Conservation (phyloP, 2,329 filamentous ascomycete species). For the Monilinia polystroma region DNA sequence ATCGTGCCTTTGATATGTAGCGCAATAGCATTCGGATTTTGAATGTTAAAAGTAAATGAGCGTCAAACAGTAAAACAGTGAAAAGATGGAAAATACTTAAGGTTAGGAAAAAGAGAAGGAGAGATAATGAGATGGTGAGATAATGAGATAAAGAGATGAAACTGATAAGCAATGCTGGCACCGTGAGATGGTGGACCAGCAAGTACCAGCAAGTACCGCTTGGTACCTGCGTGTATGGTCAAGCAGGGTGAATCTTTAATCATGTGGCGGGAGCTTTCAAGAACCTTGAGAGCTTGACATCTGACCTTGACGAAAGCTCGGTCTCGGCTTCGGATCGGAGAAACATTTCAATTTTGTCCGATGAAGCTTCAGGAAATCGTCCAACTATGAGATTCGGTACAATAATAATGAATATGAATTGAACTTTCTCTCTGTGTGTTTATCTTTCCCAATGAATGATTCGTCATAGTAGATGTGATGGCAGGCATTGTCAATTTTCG, state of each 20-base stretch:
- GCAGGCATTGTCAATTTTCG: conserved; percentile 3
- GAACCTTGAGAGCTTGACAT: neutral
- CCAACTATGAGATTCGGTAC: too few relatives aligned
- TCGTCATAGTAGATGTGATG: conserved; percentile 5
- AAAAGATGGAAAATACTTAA: neutral
- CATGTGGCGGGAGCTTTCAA: conserved; percentile 17
- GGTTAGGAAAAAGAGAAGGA: neutral
- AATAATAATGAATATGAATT: neutral
- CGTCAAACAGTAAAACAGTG: neutral
- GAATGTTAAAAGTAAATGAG: neutral
- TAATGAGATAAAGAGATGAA: neutral
- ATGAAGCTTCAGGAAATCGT: neutral
- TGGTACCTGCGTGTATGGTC: neutral
- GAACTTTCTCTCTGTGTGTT: neutral
- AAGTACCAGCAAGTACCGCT: too few relatives aligned
- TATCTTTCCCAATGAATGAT: neutral
- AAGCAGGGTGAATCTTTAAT: conserved; percentile 13
- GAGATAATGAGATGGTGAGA: neutral
- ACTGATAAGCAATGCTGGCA: neutral
- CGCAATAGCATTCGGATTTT: neutral
- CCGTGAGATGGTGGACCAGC: neutral
- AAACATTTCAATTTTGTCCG: conserved; percentile 13
- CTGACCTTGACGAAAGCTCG: neutral
- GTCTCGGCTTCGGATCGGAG: conserved; percentile 9
- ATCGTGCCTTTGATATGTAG: neutral